These are phyloP conservation scores for Prunus dulcis DNA, from an alignment of 306 rosid species.

Conservation along the genomic window DNA sequence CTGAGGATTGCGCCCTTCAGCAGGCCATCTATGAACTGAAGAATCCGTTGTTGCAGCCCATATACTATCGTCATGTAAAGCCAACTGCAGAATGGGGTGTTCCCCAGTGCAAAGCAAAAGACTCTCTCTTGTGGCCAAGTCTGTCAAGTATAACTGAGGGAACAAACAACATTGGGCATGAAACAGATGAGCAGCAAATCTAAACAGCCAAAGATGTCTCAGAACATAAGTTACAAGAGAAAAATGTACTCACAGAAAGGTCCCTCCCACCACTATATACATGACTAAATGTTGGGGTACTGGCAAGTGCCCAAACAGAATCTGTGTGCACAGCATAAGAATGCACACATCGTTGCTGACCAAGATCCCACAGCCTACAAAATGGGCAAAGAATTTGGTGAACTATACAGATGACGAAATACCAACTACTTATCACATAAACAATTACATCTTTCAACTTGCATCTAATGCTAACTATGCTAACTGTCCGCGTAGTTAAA, in stretches of 20 bases:
- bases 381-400: conserved; percentile 26
- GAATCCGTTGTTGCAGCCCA: conserved; percentile 97
- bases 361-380: conserved; percentile 95
- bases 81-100: conserved; percentile 80
- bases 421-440: conserved; percentile 3
- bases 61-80: conserved; percentile 71
- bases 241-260: conserved; percentile 74
- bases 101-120: conserved; percentile 90
- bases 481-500: background rate
- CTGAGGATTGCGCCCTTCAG: conserved; percentile 80
- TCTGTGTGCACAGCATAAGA: conserved; percentile 99
- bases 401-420: conserved; percentile 9
- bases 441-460: background rate
- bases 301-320: conserved; percentile 99
- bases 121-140: conserved; percentile 97
- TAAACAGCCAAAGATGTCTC: conserved; percentile 13
- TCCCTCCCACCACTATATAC: conserved; percentile 99
- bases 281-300: conserved; percentile 91
- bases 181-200: conserved; percentile 33
- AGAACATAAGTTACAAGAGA: conserved; percentile 14
- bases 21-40: conserved; percentile 85
- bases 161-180: conserved; percentile 48
- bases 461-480: background rate
- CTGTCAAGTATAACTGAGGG: conserved; percentile 89
- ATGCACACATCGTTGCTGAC: conserved; percentile 97